Base-by-base conservation (phyloP, 108 stramenopile genomes). In the Pseudonitzschia delicatissima region DNA sequence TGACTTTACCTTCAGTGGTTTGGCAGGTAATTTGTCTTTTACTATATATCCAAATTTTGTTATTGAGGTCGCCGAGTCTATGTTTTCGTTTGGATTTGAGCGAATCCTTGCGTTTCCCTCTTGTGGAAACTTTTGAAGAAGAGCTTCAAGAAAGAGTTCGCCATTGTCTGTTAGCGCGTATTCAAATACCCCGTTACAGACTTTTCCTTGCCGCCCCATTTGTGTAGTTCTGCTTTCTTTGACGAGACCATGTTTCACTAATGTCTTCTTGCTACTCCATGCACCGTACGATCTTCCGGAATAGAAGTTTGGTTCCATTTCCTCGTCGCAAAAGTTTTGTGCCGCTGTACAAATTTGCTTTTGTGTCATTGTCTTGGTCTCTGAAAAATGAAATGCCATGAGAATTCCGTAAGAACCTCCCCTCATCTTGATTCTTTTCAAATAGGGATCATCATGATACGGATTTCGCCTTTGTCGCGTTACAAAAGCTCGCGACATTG, bases 221-320 rank as follows among this genome's bases (percentile, higher is more conserved):
- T 61, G 60, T 20, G 37, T 61, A 8, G 60, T 40, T 23, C 60
- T 15, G 37, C 25, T 40, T 61, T 61, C 60, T 42, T 44, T 61
- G 9, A 61, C 13, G 5, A 72, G 40, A 50, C 61, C 61, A 68
- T 77, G 76, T 20, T 52, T 52, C 25, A 68, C 32, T 0, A 77
- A 39, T 13, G 76, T 77, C 55, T 77, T 61, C 33, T 72, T 69
- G 23, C 39, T 39, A 15, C 44, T 62, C 71, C 71, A 77, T 9
- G 76, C 76, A 13, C 76, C 76, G 50, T 71, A 45, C 25, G 51
- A 36, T 35, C 76, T 40, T 9, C 76, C 76, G 5, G 76, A 70
- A 40, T 47, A 28, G 31, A 36, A 77, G 42, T 77, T 72, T 11
- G 57, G 44, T 45, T 68, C 66, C 76, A 77, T 77, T 45, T 69